Percentiles rank a stretch among this genome's conserved stretches.
Conservation (phyloP, 345 rosid genomes). For the Lepidium didymum region DNA sequence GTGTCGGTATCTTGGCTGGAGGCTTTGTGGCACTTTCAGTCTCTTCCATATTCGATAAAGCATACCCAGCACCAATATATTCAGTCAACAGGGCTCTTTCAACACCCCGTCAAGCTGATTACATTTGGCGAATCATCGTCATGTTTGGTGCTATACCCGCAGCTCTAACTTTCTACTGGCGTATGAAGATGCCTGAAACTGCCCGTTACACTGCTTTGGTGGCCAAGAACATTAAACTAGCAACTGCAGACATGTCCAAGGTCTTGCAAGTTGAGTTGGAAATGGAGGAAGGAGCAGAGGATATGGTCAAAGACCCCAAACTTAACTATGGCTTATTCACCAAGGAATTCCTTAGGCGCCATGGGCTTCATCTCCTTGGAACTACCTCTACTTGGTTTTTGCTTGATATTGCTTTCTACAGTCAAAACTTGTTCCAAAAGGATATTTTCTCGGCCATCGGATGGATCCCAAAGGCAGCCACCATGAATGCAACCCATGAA, state of each 20-base stretch:
- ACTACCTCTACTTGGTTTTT: constrained; percentile 57
- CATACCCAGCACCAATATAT: background rate
- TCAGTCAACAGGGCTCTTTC: constrained; percentile 32
- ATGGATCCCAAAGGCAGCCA: constrained; percentile 52
- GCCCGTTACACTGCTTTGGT: constrained; percentile 74
- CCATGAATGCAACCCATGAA: constrained; percentile 54
- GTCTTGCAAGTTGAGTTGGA: constrained; percentile 55
- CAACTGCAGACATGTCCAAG: constrained; percentile 61
- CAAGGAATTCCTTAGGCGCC: background rate
- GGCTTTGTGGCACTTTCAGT: no score
- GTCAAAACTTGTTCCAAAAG: constrained; percentile 62
- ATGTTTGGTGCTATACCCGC: constrained; percentile 76
- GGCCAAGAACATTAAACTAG: constrained; percentile 56
- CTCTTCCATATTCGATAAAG: background rate
- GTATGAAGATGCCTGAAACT: constrained; percentile 83
- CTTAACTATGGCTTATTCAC: constrained; percentile 40
- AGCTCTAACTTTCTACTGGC: constrained; percentile 53
- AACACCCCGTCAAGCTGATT: constrained; percentile 52
- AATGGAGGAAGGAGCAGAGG: constrained; percentile 37
- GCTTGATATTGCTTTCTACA: constrained; percentile 58
- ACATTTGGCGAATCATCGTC: constrained; percentile 51
- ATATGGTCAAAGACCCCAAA: background rate
- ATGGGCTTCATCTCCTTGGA: constrained; percentile 46
- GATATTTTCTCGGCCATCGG: constrained; percentile 56
- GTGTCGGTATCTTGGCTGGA: no score